Conservation (phyloP, 208 protist species). For the Acanthamoeba triangularis region DNA sequence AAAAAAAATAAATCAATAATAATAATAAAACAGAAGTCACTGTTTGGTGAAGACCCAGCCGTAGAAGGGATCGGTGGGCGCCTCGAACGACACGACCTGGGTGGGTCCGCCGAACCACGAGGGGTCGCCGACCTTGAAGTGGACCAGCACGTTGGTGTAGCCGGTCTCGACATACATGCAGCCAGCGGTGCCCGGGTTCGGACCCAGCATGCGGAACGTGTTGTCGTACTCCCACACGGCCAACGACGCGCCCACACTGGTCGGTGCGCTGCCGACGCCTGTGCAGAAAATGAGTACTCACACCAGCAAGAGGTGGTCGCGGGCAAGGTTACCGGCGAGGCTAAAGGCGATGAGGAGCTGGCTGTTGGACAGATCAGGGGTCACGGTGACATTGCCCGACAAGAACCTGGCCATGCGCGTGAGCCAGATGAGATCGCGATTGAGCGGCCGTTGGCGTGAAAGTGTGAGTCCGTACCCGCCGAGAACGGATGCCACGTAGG, state of each 20-base stretch:
- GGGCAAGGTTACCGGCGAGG: background rate
- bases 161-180: background rate
- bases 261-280: background rate
- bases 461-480: background rate
- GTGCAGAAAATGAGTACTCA: background rate
- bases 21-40: too few species aligned
- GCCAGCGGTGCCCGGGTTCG: background rate
- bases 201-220: background rate
- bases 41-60: constrained; percentile 42
- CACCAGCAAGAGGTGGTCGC: background rate
- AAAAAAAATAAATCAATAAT: too few species aligned
- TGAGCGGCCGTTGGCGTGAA: background rate
- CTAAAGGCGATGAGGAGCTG: background rate
- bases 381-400: background rate
- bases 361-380: background rate
- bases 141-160: background rate
- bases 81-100: background rate
- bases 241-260: background rate
- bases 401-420: background rate
- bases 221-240: background rate
- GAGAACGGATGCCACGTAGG: background rate
- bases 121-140: background rate
- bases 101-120: background rate
- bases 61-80: constrained; percentile 33
- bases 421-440: background rate